Percentiles rank a stretch among this genome's conserved stretches.
These are phyloP conservation scores for Rhodofomes roseus DNA, from an alignment of 1,284 basidiomycete genomes.

Conservation along the genomic window DNA sequence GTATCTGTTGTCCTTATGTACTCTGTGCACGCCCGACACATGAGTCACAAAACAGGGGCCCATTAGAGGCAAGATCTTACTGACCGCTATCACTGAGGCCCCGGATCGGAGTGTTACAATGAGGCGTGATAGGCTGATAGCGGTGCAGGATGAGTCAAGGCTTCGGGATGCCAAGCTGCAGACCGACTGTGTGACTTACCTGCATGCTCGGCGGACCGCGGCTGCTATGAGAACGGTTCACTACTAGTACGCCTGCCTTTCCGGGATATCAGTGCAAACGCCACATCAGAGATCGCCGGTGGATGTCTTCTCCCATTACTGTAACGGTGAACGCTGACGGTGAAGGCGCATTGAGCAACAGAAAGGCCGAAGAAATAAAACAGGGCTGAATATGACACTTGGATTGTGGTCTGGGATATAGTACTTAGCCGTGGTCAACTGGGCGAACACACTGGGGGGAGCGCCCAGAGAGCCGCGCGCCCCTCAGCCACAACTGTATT, in stretches of 20 bases:
- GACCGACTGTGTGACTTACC: background rate
- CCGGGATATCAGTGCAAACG: background rate
- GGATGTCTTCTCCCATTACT: background rate
- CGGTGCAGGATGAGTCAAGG: background rate
- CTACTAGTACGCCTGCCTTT: background rate
- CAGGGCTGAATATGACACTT: no score
- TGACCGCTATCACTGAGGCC: background rate
- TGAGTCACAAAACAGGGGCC: background rate
- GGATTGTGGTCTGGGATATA: no score
- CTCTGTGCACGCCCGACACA: background rate
- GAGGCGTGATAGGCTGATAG: background rate
- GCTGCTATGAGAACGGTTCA: background rate
- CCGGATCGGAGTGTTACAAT: no score
- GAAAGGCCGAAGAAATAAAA: no score
- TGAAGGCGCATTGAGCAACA: no score
- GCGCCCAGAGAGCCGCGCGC: background rate
- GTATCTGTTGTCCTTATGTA: background rate
- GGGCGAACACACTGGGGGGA: background rate
- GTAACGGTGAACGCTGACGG: no score
- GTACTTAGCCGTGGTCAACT: background rate
- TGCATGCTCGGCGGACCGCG: background rate
- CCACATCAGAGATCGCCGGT: background rate
- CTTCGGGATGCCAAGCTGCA: background rate
- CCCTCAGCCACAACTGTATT: slow-evolving; percentile 10
- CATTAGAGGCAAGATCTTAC: background rate